phyloP scores from a whole-genome alignment of 257 asterid species.

The Handroanthus guayacan region DNA sequence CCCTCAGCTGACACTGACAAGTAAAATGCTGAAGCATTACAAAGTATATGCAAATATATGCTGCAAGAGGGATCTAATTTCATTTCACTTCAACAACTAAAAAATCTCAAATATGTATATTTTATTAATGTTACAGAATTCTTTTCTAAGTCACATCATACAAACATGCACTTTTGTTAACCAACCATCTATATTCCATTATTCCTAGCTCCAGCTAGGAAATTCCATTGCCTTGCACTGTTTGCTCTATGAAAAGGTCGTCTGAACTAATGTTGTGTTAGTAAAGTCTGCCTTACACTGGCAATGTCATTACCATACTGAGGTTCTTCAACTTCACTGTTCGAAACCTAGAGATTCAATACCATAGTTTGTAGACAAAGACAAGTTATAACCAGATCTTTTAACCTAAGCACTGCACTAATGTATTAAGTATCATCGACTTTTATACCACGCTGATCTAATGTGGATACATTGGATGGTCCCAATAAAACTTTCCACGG shows the following conservation, averaged over 20 bases:
- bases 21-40: slow-evolving; percentile 8
- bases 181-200: too few species aligned
- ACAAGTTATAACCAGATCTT: neutral
- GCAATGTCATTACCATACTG: neutral
- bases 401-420: neutral
- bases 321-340: slow-evolving; percentile 17
- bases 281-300: neutral
- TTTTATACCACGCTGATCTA: neutral
- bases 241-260: too few species aligned
- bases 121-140: neutral
- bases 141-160: neutral
- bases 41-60: slow-evolving; percentile 5
- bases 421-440: neutral
- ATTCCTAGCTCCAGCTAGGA: too few species aligned
- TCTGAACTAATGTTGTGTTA: too few species aligned
- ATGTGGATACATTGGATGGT: slow-evolving; percentile 8
- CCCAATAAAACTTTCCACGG: neutral
- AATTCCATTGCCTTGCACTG: too few species aligned
- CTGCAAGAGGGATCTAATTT: neutral
- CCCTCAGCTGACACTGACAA: neutral
- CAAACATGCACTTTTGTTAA: neutral
- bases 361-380: slow-evolving; percentile 5
- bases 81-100: neutral
- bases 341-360: slow-evolving; percentile 12
- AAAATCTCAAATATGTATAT: neutral